A percentile compares a stretch with the other conserved stretches of the same genome.
phyloP scores from a whole-genome alignment of 805 yeast genomes.

The Ogataea haglerorum region DNA sequence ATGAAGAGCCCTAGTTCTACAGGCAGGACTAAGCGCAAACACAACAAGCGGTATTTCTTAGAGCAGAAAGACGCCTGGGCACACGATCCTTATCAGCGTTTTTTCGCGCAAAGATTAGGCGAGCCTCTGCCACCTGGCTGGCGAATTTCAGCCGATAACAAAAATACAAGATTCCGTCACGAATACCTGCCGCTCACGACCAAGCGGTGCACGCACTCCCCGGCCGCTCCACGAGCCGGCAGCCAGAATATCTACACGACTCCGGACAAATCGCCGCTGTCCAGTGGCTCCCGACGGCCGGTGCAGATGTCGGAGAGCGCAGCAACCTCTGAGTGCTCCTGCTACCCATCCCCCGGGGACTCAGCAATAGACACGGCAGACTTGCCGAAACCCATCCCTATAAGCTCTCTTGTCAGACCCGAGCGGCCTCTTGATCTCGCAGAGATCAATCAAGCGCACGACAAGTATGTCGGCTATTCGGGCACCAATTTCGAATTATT shows the following conservation, averaged over 20 bases:
- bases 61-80: conserved; percentile 20
- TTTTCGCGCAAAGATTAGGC: conserved; percentile 15
- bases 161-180: conserved; percentile 17
- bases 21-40: neutral
- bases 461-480: conserved; percentile 9
- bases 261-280: conserved; percentile 4
- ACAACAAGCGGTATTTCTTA: conserved; percentile 6
- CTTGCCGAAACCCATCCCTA: conserved; percentile 17
- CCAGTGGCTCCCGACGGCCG: neutral
- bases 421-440: conserved; percentile 3
- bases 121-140: conserved; percentile 21
- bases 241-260: neutral
- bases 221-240: neutral
- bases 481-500: conserved; percentile 7
- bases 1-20: neutral
- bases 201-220: too few relatives aligned
- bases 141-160: conserved; percentile 17
- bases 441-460: conserved; percentile 6
- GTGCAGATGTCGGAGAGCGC: neutral
- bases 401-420: conserved; percentile 1
- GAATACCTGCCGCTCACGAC: conserved; percentile 7
- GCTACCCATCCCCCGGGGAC: conserved; percentile 17
- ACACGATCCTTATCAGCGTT: conserved; percentile 27
- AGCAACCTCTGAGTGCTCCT: neutral
- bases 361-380: conserved; percentile 12